Percentiles rank a stretch among this genome's conserved stretches.
phyloP scores from a whole-genome alignment of 768 basidiomycete genomes.

The Termitomyces sp. region DNA sequence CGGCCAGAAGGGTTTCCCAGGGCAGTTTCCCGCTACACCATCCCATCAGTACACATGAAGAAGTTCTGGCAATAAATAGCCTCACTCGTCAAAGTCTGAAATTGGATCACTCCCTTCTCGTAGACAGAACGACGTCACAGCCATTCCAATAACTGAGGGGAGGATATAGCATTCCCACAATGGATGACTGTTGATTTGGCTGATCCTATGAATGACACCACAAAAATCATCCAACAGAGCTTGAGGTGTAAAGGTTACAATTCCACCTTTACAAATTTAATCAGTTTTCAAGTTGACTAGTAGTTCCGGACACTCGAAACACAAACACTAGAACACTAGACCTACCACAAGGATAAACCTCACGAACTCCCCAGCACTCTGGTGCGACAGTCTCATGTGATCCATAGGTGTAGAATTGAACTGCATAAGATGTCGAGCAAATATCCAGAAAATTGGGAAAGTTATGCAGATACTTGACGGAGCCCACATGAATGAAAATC shows the following conservation, averaged over 20 bases:
- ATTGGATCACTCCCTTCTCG: constrained; percentile 35
- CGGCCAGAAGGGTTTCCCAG: constrained; percentile 35
- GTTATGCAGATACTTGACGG: constrained; percentile 44
- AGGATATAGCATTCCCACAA: constrained; percentile 67
- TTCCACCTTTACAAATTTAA: constrained; percentile 46
- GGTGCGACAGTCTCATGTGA: constrained; percentile 49
- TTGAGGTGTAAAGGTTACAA: constrained; percentile 68
- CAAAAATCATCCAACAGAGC: constrained; percentile 53
- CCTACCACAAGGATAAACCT: constrained; percentile 68
- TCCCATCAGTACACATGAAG: not conserved
- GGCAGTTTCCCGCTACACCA: constrained; percentile 35
- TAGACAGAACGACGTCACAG: constrained; percentile 34
- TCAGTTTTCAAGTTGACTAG: too few relatives aligned
- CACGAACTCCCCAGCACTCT: constrained; percentile 54
- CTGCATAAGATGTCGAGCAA: constrained; percentile 36
- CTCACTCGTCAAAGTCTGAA: constrained; percentile 36
- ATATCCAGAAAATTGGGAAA: constrained; percentile 48
- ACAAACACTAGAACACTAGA: not conserved
- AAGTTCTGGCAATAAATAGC: not conserved
- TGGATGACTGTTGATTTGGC: constrained; percentile 54
- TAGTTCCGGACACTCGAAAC: too few relatives aligned
- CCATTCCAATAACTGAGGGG: constrained; percentile 60
- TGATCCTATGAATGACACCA: constrained; percentile 45
- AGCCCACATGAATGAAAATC: constrained; percentile 65
- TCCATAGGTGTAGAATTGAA: constrained; percentile 68